Evolutionary conservation across 495 filamentous ascomycete species (phyloP).

Genomic region (Elaphomyces granulatus): DNA sequence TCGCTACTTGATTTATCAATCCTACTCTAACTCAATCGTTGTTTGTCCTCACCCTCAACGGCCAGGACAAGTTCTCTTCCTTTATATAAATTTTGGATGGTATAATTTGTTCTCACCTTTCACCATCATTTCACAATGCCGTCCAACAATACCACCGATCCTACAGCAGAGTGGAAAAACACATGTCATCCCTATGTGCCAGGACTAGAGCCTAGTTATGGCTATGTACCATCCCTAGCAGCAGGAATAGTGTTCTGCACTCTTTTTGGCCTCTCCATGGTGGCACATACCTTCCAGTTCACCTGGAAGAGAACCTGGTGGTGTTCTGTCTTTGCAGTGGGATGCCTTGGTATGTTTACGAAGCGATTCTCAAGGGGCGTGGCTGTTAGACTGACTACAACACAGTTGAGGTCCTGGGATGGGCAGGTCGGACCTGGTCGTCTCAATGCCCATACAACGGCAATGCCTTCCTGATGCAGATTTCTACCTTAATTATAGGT

Average conservation of each 20-base stretch:
- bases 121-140: too few relatives aligned
- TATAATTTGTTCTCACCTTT: too few relatives aligned
- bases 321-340: constrained; percentile 32
- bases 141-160: too few relatives aligned
- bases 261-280: constrained; percentile 38
- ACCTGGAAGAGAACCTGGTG: constrained; percentile 41
- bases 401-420: constrained; percentile 29
- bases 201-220: constrained; percentile 31
- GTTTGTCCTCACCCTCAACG: too few relatives aligned
- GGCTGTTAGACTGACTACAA: too few relatives aligned
- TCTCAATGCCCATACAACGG: constrained; percentile 27
- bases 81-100: too few relatives aligned
- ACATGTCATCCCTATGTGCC: constrained; percentile 21
- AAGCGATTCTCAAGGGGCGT: too few relatives aligned
- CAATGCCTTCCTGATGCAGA: constrained; percentile 31
- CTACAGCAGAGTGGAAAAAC: too few relatives aligned
- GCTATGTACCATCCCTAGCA: constrained; percentile 39
- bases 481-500: constrained; percentile 33
- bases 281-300: constrained; percentile 35
- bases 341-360: constrained; percentile 31
- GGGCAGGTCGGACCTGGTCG: constrained; percentile 28
- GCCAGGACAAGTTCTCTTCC: too few relatives aligned
- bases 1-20: too few relatives aligned
- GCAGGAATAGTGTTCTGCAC: constrained; percentile 39
- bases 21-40: too few relatives aligned